These are phyloP conservation scores for Hyaloscypha finlandica DNA, from an alignment of 495 filamentous ascomycete species.

Conservation along the genomic window DNA sequence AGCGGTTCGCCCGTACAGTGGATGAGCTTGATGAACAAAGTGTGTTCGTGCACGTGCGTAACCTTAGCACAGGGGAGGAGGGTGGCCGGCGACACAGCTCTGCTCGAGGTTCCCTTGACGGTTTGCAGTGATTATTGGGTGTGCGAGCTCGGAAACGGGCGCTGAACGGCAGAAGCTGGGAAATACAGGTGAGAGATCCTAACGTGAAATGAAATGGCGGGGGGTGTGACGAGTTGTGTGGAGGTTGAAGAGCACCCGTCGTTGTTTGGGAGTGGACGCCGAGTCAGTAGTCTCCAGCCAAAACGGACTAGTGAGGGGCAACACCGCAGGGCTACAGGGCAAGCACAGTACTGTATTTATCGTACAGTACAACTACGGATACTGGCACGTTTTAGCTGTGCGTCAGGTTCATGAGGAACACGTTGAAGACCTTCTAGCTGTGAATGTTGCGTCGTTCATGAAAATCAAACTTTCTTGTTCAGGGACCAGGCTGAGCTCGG, in stretches of 20 bases:
- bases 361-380: background rate
- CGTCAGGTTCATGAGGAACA: too few species aligned
- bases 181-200: background rate
- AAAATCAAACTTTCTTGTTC: too few species aligned
- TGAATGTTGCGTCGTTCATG: too few species aligned
- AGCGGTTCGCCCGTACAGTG: background rate
- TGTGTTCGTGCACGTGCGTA: background rate
- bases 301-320: constrained; percentile 15
- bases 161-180: background rate
- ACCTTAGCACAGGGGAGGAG: background rate
- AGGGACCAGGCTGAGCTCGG: too few species aligned
- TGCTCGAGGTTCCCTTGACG: background rate
- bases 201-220: background rate
- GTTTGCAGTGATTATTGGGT: background rate
- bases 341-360: background rate
- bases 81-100: background rate
- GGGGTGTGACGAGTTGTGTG: background rate
- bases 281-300: background rate
- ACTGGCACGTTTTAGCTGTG: too few species aligned
- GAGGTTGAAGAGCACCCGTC: background rate
- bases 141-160: background rate
- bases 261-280: background rate
- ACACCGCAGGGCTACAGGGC: background rate
- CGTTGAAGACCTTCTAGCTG: too few species aligned
- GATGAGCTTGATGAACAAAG: background rate